Evolutionary conservation across 345 rosid genomes (phyloP), one percentile per base, ranked within the genome.

Genomic region (Hibiscus syriacus): DNA sequence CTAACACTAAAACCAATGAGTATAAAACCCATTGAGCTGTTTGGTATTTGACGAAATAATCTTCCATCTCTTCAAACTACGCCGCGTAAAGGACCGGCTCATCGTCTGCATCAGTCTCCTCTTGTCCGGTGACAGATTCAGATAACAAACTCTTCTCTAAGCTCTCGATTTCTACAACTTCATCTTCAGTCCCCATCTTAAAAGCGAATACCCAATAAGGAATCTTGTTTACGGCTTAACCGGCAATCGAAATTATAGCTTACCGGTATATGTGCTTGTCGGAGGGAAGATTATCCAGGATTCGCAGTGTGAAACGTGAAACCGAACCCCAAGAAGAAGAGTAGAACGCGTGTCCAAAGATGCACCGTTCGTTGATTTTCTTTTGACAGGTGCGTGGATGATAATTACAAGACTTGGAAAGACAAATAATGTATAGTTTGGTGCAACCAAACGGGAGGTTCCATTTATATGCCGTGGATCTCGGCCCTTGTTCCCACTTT

Each of bases 1-100:
- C 92, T 75, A 85, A 48, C 12, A 82, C 29, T 5, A 87, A 61
- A 59, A 77, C 81, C 85, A 87, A 68, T 16, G 92, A 87, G 69
- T 79, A 83, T 11, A 82, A 70, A 56, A 83, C 78, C 90, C 92
- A 87, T 26, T 72, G 84, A 23, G 78, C 80, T 3, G 90, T 85
- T 52, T 80, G 88, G 61, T 80, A 72, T 67, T 83, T 79, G 14
- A 85, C 76, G 59, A 79, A 87, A 56, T 74, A 68, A 16, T 85
- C 90, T 50, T 85, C 90, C 77, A 73, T 82, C 36, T 83, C 90
- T 27, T 27, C 70, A 29, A 87, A 85, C 2, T 87, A 82, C 6
- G 90, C 92, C 48, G 77, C 53, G 46, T 83, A 85, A 3, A 87
- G 75, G 27, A 85, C 61, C 2, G 82, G 46, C 13, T 83, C 88